A percentile compares a stretch with the other conserved stretches of the same genome.
Conservation (phyloP, 108 stramenopile genomes). For the Pseudonitzschia multiseries region DNA sequence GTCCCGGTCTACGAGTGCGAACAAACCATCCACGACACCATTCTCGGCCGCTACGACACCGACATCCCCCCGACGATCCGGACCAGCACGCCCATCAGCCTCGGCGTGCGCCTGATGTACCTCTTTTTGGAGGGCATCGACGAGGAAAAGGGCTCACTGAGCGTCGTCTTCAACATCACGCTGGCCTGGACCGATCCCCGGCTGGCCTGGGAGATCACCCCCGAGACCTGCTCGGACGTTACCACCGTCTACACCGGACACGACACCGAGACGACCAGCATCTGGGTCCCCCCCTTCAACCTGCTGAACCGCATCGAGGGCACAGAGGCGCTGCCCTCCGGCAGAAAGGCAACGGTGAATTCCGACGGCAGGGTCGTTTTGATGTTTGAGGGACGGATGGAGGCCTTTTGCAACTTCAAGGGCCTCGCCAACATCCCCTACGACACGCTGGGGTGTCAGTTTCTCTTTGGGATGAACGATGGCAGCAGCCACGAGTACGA, state of each 20-base stretch:
- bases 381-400: conserved; percentile 17
- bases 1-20: conserved; percentile 25
- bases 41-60: not conserved
- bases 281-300: conserved; percentile 33
- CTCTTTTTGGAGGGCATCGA: conserved; percentile 8
- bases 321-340: conserved; percentile 8
- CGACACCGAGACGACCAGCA: conserved; percentile 14
- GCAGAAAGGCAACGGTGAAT: conserved; percentile 15
- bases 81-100: not conserved
- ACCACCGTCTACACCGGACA: conserved; percentile 12
- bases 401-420: conserved; percentile 19
- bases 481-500: not conserved
- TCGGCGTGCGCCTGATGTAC: not conserved
- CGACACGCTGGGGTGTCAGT: conserved; percentile 17
- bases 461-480: not conserved
- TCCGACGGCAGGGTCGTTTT: conserved; percentile 24
- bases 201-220: conserved; percentile 15
- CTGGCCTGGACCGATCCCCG: conserved; percentile 27
- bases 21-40: not conserved
- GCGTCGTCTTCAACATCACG: not conserved
- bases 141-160: conserved; percentile 22
- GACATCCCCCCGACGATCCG: not conserved
- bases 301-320: conserved; percentile 22
- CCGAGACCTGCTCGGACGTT: not conserved
- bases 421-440: conserved; percentile 25